Evolutionary conservation across 495 filamentous ascomycete genomes (phyloP).

Genomic region (Jackrogersella multiformis): DNA sequence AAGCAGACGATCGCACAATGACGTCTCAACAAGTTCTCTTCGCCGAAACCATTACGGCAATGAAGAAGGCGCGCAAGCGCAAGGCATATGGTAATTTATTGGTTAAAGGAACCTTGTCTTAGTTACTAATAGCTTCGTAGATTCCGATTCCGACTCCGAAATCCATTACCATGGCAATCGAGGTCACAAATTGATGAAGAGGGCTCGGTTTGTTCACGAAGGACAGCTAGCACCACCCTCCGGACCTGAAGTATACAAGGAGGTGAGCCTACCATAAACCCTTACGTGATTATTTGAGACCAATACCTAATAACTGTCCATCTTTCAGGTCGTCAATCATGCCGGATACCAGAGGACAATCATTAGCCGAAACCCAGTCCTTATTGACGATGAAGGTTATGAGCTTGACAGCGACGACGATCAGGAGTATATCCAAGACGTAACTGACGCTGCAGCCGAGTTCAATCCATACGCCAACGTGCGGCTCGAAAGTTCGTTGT

Average conservation of each 20-base stretch:
- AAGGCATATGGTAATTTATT: slow-evolving; percentile 64
- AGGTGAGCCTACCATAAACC: slow-evolving; percentile 61
- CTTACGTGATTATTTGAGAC: slow-evolving; percentile 9
- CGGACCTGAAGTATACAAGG: slow-evolving; percentile 82
- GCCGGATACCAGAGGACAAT: slow-evolving; percentile 86
- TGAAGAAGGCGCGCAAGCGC: slow-evolving; percentile 76
- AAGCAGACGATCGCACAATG: slow-evolving; percentile 62
- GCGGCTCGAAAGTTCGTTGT: slow-evolving; percentile 77
- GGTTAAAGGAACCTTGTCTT: not conserved
- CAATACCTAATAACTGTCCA: slow-evolving; percentile 5
- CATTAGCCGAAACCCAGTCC: slow-evolving; percentile 74
- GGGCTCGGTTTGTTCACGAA: slow-evolving; percentile 80
- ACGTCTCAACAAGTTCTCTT: slow-evolving; percentile 74
- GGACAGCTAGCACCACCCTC: slow-evolving; percentile 75
- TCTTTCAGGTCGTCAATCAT: slow-evolving; percentile 77
- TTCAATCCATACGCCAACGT: slow-evolving; percentile 86
- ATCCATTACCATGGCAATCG: slow-evolving; percentile 85
- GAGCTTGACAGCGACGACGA: slow-evolving; percentile 85
- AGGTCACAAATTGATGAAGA: slow-evolving; percentile 88
- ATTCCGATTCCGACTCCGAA: slow-evolving; percentile 85
- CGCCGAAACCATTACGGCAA: slow-evolving; percentile 75
- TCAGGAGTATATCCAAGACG: slow-evolving; percentile 69
- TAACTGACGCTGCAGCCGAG: slow-evolving; percentile 73
- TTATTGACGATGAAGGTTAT: slow-evolving; percentile 88
- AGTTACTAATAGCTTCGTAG: slow-evolving; percentile 55